A percentile compares a stretch with the other conserved stretches of the same genome.
phyloP scores from a whole-genome alignment of 2,329 filamentous ascomycete genomes.

The Periconia macrospinosa region DNA sequence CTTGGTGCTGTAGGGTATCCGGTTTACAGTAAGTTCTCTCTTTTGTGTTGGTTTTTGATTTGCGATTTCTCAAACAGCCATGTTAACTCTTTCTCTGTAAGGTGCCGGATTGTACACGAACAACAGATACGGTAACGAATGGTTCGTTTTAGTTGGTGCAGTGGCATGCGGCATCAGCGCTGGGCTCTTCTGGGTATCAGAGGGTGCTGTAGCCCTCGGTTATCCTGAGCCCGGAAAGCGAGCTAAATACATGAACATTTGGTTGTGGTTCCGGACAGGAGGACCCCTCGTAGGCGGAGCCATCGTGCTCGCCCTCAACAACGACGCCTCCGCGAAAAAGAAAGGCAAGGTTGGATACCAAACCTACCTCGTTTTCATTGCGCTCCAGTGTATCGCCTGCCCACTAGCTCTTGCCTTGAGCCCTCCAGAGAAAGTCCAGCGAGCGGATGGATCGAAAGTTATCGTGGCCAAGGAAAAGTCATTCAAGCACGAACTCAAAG shows the following conservation, averaged over 20 bases:
- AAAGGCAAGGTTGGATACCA: conserved; percentile 40
- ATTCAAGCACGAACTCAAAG: conserved; percentile 45
- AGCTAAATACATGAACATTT: conserved; percentile 50
- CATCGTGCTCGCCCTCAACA: conserved; percentile 52
- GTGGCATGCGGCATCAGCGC: conserved; percentile 42
- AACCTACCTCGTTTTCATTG: conserved; percentile 49
- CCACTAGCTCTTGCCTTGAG: conserved; percentile 46
- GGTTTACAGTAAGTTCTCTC: conserved; percentile 36
- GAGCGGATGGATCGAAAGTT: conserved; percentile 45
- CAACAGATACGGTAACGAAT: conserved; percentile 55
- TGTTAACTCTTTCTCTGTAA: not conserved
- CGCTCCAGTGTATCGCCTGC: conserved; percentile 41
- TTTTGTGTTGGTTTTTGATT: not conserved
- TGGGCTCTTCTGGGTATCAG: conserved; percentile 16
- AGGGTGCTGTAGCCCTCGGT: conserved; percentile 14
- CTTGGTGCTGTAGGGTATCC: conserved; percentile 53
- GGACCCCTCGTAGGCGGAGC: conserved; percentile 54
- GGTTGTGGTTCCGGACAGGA: conserved; percentile 55
- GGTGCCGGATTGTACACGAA: conserved; percentile 53
- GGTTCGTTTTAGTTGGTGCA: conserved; percentile 55
- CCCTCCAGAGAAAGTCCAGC: conserved; percentile 47
- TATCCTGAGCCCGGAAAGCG: conserved; percentile 38
- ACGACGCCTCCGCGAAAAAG: conserved; percentile 28
- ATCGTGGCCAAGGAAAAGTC: conserved; percentile 41
- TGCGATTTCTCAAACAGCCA: not conserved